These are phyloP conservation scores for Leccinum boreale DNA, from an alignment of 768 basidiomycete genomes.

Conservation along the genomic window DNA sequence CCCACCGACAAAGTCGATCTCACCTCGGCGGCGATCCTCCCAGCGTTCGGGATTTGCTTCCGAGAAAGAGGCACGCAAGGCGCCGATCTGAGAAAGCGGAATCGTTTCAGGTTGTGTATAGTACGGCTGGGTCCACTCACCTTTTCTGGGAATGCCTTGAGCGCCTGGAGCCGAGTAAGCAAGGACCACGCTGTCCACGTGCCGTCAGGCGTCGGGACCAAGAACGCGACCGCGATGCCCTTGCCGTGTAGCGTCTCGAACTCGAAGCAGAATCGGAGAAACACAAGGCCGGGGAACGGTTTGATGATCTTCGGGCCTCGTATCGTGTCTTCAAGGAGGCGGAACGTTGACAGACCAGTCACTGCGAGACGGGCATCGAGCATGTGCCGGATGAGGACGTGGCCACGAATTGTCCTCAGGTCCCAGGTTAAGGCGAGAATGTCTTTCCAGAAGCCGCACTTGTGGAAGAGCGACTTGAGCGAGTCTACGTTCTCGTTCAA, in stretches of 20 bases:
- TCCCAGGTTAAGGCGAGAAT: slow-evolving; percentile 52
- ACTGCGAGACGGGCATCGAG: slow-evolving; percentile 35
- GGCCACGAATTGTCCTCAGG: slow-evolving; percentile 46
- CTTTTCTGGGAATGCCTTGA: slow-evolving; percentile 52
- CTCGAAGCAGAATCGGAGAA: slow-evolving; percentile 54
- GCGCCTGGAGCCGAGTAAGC: slow-evolving; percentile 55
- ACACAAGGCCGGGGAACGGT: slow-evolving; percentile 51
- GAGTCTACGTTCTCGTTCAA: slow-evolving; percentile 1
- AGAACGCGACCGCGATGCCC: slow-evolving; percentile 50
- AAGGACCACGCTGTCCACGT: slow-evolving; percentile 59
- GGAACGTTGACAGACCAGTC: slow-evolving; percentile 17
- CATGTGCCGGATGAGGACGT: slow-evolving; percentile 33
- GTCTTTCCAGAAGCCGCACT: slow-evolving; percentile 46
- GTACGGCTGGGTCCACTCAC: slow-evolving; percentile 8
- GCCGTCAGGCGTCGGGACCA: slow-evolving; percentile 38
- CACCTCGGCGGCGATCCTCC: slow-evolving; percentile 41
- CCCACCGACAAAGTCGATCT: slow-evolving; percentile 41
- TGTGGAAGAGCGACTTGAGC: slow-evolving; percentile 17
- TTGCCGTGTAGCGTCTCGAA: slow-evolving; percentile 50
- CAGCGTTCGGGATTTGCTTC: slow-evolving; percentile 43
- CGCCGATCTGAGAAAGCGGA: slow-evolving; percentile 27
- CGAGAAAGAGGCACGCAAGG: slow-evolving; percentile 37
- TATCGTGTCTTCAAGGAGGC: slow-evolving; percentile 22
- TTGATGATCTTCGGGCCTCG: slow-evolving; percentile 33
- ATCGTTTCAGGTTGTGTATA: background rate